Evolutionary conservation across 2,329 filamentous ascomycete genomes (phyloP), one percentile per base, ranked within the genome.

Genomic region (Cordyceps militaris): DNA sequence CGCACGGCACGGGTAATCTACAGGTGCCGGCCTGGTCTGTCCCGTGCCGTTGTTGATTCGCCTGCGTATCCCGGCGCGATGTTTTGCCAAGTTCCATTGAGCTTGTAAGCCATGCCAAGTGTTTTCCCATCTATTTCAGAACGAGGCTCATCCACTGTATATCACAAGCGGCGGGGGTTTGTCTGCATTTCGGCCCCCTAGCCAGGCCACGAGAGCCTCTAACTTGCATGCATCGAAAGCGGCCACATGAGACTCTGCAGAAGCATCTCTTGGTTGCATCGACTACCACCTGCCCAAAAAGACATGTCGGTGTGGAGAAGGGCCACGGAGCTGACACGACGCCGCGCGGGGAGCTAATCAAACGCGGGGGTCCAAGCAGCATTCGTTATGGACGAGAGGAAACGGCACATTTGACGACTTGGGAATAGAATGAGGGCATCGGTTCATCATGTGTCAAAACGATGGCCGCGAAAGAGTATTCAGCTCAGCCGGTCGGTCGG

Each of bases 201-300:
- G n/a, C n/a, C n/a, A n/a, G n/a, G n/a, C n/a, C n/a, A n/a, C n/a
- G n/a, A n/a, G n/a, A n/a, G n/a, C n/a, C n/a, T n/a, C n/a, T n/a
- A n/a, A n/a, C n/a, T n/a, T n/a, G n/a, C n/a, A n/a, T 9, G 9
- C 10, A 24, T 16, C 46, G 26, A 48, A 21, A 19, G 19, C n/a
- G 26, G 40, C 24, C 40, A 54, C 51, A 54, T 34, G 51, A 44
- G 13, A 44, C 40, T n/a, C 3, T 7, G 16, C 26, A 7, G 36
- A 42, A 14, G 36, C 5, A 4, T 32, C 10, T 42, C 6, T 21
- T 42, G 3, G 36, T 48, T 49, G 43, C 53, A 56, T 49, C 44
- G 34, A 42, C 23, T 49, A 49, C 40, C 53, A 56, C 53, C 53
- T 56, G 34, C 53, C 53, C 8, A 32, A 42, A 28, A 23, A 23